A percentile compares a stretch with the other conserved stretches of the same genome.
Evolutionary conservation across 2,329 filamentous ascomycete genomes (phyloP).

Genomic region (Aspergillus caelatus): DNA sequence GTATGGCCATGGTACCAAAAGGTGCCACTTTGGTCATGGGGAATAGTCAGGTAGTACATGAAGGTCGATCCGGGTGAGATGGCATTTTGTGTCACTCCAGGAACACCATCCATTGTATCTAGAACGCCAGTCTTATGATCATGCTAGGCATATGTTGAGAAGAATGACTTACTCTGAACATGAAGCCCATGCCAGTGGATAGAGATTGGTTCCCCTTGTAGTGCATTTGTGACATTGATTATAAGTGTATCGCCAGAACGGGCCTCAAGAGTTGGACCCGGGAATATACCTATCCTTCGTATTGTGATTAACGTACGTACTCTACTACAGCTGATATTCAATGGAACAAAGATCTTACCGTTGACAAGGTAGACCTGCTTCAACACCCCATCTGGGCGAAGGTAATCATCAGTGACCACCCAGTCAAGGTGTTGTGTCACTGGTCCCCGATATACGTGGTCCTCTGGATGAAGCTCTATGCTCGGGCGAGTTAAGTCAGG

Average conservation of each 20-base stretch:
- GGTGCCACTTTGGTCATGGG: conserved; percentile 44
- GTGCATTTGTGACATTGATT: conserved; percentile 47
- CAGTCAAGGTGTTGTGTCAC: conserved; percentile 42
- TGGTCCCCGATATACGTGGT: conserved; percentile 43
- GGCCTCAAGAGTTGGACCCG: conserved; percentile 54
- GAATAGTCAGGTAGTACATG: conserved; percentile 46
- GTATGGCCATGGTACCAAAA: conserved; percentile 56
- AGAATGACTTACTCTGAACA: conserved; percentile 35
- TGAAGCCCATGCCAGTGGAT: conserved; percentile 54
- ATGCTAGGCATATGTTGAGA: background rate
- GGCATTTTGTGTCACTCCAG: conserved; percentile 67
- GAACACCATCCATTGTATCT: conserved; percentile 68
- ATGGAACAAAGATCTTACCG: conserved; percentile 26
- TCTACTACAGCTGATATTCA: background rate
- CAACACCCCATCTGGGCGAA: conserved; percentile 55
- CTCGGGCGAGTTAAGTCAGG: conserved; percentile 20
- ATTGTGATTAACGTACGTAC: background rate
- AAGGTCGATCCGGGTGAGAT: conserved; percentile 62
- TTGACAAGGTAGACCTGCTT: conserved; percentile 56
- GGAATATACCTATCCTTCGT: conserved; percentile 40
- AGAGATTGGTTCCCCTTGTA: conserved; percentile 43
- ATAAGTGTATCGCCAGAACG: conserved; percentile 50
- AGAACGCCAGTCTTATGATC: conserved; percentile 6
- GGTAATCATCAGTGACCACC: conserved; percentile 43
- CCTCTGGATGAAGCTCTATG: conserved; percentile 45